These are phyloP conservation scores for Candida odintsovae DNA, from an alignment of 805 yeast species.

Conservation along the genomic window DNA sequence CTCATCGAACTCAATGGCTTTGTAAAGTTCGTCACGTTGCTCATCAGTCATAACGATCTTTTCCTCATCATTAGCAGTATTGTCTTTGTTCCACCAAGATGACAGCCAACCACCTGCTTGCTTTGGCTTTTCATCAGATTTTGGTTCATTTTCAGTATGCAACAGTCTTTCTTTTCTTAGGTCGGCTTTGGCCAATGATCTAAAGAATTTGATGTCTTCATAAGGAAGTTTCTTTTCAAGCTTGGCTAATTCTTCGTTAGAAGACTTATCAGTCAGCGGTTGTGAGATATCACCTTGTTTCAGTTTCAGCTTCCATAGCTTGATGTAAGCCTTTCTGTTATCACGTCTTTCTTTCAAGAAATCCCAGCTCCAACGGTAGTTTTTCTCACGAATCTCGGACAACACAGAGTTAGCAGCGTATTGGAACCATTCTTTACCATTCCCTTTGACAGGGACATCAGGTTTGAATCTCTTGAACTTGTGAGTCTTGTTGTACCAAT, in stretches of 20 bases:
- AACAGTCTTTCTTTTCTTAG: constrained; percentile 48
- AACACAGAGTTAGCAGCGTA: constrained; percentile 76
- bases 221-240: constrained; percentile 58
- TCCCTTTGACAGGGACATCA: constrained; percentile 37
- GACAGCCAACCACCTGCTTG: constrained; percentile 56
- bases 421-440: constrained; percentile 75
- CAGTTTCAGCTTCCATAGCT: constrained; percentile 60
- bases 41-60: constrained; percentile 67
- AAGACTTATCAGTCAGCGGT: constrained; percentile 28
- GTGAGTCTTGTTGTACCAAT: constrained; percentile 70
- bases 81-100: constrained; percentile 47
- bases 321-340: constrained; percentile 61
- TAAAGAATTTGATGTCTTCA: constrained; percentile 80
- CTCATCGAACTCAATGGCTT: constrained; percentile 90
- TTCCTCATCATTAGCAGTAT: constrained; percentile 26
- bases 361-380: constrained; percentile 87
- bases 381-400: constrained; percentile 74
- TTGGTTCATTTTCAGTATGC: constrained; percentile 12
- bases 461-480: constrained; percentile 75
- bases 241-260: constrained; percentile 35
- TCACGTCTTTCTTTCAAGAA: constrained; percentile 65
- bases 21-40: constrained; percentile 83
- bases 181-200: constrained; percentile 71
- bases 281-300: constrained; percentile 27
- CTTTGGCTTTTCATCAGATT: constrained; percentile 9